phyloP scores from a whole-genome alignment of 306 rosid genomes.

The Leucaena leucocephala region DNA sequence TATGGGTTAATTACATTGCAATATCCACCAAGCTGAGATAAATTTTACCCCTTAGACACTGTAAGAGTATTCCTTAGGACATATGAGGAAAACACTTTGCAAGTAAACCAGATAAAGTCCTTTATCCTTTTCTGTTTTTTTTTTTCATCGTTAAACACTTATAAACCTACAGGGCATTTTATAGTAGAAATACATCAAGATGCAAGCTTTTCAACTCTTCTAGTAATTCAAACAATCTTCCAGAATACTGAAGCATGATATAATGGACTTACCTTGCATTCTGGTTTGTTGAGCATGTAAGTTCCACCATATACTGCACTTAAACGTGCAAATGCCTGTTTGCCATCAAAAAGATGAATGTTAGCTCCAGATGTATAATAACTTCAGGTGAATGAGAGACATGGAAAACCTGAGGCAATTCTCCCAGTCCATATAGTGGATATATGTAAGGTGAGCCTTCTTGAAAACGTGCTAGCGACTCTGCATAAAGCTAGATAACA shows the following conservation, averaged over 20 bases:
- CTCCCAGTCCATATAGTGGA: slow-evolving; percentile 86
- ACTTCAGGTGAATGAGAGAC: slow-evolving; percentile 29
- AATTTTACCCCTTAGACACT: no score
- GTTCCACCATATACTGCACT: slow-evolving; percentile 94
- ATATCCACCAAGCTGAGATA: neutral
- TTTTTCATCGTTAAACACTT: neutral
- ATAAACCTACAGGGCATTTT: neutral
- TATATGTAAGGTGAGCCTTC: slow-evolving; percentile 92
- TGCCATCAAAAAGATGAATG: slow-evolving; percentile 7
- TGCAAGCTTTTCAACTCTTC: neutral
- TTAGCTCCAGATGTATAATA: slow-evolving; percentile 24
- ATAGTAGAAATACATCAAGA: neutral
- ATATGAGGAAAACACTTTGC: neutral
- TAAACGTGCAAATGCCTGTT: slow-evolving; percentile 81
- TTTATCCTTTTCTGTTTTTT: neutral
- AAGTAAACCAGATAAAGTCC: neutral
- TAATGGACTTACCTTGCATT: slow-evolving; percentile 60
- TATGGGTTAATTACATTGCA: neutral
- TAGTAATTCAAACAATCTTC: slow-evolving; percentile 7
- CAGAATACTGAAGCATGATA: slow-evolving; percentile 15
- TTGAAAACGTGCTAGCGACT: slow-evolving; percentile 85
- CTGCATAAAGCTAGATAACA: slow-evolving; percentile 68
- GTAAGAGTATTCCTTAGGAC: neutral
- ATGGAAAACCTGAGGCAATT: slow-evolving; percentile 72
- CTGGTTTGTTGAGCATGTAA: slow-evolving; percentile 87